These are phyloP conservation scores for Botrytis sinoallii DNA, from an alignment of 2,329 filamentous ascomycete genomes.

Conservation along the genomic window DNA sequence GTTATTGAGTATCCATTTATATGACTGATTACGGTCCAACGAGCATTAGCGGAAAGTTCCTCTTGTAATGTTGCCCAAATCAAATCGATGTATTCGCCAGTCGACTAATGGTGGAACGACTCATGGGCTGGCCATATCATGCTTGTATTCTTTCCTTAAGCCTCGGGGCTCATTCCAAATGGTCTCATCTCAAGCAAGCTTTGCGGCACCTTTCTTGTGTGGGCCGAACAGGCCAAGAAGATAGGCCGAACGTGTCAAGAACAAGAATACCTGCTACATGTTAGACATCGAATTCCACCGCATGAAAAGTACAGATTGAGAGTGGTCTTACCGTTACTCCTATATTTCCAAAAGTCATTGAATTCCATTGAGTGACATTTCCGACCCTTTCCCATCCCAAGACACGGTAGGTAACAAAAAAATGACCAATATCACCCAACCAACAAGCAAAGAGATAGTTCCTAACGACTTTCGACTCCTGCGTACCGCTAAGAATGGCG, in stretches of 20 bases:
- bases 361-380: constrained; percentile 60
- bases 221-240: constrained; percentile 58
- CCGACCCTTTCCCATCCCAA: constrained; percentile 55
- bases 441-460: constrained; percentile 65
- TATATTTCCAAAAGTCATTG: constrained; percentile 71
- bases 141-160: background rate
- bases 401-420: constrained; percentile 57
- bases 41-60: background rate
- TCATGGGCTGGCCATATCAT: background rate
- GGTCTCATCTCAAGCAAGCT: background rate
- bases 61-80: background rate
- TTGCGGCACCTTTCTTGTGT: constrained; percentile 30
- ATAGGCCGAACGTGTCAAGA: constrained; percentile 55
- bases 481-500: constrained; percentile 61
- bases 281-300: background rate
- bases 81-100: background rate
- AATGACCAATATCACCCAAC: constrained; percentile 64
- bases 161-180: background rate
- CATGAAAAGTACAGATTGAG: background rate
- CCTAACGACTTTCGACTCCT: constrained; percentile 61
- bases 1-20: background rate
- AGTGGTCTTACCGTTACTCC: constrained; percentile 52
- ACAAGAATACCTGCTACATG: constrained; percentile 48
- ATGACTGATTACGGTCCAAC: background rate
- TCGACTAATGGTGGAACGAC: background rate